These are phyloP conservation scores for Paspalum notatum DNA, from an alignment of 176 grass and related monocot genomes.

Conservation along the genomic window DNA sequence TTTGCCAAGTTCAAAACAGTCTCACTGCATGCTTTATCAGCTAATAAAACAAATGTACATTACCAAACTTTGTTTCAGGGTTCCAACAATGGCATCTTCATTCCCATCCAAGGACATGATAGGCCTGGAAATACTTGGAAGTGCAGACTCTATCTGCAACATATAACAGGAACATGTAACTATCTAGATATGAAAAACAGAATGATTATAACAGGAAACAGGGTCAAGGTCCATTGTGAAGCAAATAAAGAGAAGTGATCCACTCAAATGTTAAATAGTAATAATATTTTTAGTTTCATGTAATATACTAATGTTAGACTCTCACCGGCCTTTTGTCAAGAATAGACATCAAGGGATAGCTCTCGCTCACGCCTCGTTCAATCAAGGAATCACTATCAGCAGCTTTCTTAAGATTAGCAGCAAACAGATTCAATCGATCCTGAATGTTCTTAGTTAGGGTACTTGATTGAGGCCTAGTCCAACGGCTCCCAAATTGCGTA, in stretches of 20 bases:
- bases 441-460: slow-evolving; percentile 95
- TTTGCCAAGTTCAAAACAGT: slow-evolving; percentile 25
- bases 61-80: slow-evolving; percentile 99
- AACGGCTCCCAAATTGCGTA: slow-evolving; percentile 88
- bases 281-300: slow-evolving; percentile 19
- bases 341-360: slow-evolving; percentile 83
- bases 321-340: slow-evolving; percentile 88
- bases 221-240: not conserved
- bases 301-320: slow-evolving; percentile 22
- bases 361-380: slow-evolving; percentile 77
- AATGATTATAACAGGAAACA: slow-evolving; percentile 12
- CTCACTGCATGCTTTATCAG: not conserved
- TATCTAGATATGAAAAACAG: slow-evolving; percentile 33
- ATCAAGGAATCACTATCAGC: slow-evolving; percentile 81
- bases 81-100: slow-evolving; percentile 97
- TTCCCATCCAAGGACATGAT: slow-evolving; percentile 99
- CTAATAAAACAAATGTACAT: slow-evolving; percentile 37
- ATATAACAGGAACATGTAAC: slow-evolving; percentile 36
- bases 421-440: slow-evolving; percentile 89
- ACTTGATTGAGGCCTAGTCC: slow-evolving; percentile 94
- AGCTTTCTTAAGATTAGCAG: slow-evolving; percentile 94
- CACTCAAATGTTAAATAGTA: slow-evolving; percentile 6
- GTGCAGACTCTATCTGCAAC: slow-evolving; percentile 94
- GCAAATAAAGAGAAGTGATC: slow-evolving; percentile 34
- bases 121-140: slow-evolving; percentile 97